Percentiles rank a stretch among this genome's conserved stretches.
Evolutionary conservation across 2,329 filamentous ascomycete species (phyloP).

Genomic region (Chaetomiaceae sp.): DNA sequence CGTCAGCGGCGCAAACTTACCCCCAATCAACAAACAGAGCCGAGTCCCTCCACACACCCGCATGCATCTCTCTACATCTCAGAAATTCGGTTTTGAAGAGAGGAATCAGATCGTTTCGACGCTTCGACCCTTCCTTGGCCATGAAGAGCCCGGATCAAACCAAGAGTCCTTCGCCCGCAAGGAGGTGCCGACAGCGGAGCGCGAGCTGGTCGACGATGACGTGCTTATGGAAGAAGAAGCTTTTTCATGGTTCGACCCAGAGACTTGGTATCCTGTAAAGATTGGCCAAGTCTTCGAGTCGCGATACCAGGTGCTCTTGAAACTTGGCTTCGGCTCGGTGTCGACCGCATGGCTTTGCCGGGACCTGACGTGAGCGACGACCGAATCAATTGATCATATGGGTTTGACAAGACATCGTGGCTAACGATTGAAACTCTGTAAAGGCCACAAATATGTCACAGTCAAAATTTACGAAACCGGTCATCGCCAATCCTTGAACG

Average conservation of each 20-base stretch:
- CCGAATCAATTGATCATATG: too few species aligned
- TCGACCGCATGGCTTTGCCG: conserved; percentile 3
- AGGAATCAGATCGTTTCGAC: too few species aligned
- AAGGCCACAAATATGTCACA: neutral
- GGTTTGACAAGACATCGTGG: too few species aligned
- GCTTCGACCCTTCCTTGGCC: too few species aligned
- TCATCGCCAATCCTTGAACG: neutral
- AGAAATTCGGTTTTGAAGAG: too few species aligned
- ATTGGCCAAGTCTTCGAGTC: neutral
- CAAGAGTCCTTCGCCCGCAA: neutral
- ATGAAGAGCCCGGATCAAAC: neutral
- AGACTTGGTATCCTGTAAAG: neutral
- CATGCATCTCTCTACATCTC: too few species aligned
- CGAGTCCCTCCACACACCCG: too few species aligned
- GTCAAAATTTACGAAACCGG: neutral
- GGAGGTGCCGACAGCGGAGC: neutral
- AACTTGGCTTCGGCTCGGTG: neutral
- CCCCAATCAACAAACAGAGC: too few species aligned
- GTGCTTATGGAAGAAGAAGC: neutral
- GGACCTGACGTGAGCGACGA: neutral
- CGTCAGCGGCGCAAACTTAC: too few species aligned
- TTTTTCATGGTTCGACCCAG: neutral
- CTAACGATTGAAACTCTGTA: neutral
- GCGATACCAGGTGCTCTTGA: neutral
- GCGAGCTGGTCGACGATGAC: neutral